phyloP scores from a whole-genome alignment of 2,329 filamentous ascomycete species.

The Phialocephala subalpina region DNA sequence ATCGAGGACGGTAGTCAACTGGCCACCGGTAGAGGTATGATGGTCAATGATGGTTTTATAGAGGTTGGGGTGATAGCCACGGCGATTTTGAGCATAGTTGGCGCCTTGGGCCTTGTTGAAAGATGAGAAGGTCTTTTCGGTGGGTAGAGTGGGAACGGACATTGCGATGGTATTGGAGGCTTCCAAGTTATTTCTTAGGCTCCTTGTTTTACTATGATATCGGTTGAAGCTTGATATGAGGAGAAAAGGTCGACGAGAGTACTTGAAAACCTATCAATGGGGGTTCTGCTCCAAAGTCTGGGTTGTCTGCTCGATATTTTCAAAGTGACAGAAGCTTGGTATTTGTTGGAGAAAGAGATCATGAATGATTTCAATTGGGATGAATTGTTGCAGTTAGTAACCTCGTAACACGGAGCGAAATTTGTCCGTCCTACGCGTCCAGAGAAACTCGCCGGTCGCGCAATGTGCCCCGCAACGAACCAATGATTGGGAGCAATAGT shows the following conservation, averaged over 20 bases:
- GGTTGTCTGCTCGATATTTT: too few relatives aligned
- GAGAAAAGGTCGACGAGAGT: not conserved
- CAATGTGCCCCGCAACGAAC: not conserved
- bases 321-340: too few relatives aligned
- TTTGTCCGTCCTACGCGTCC: not conserved
- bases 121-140: slow-evolving; percentile 37
- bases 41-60: slow-evolving; percentile 30
- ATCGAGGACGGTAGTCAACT: slow-evolving; percentile 35
- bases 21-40: slow-evolving; percentile 32
- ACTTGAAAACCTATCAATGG: too few relatives aligned
- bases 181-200: not conserved
- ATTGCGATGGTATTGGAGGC: not conserved
- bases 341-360: too few relatives aligned
- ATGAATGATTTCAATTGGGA: not conserved
- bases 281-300: too few relatives aligned
- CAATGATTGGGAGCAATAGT: too few relatives aligned
- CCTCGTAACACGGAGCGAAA: not conserved
- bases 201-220: not conserved
- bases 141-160: not conserved
- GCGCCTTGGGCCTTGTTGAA: slow-evolving; percentile 32
- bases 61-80: slow-evolving; percentile 25
- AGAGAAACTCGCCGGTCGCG: not conserved
- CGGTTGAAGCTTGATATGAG: not conserved
- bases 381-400: not conserved
- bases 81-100: slow-evolving; percentile 35